Evolutionary conservation across 176 grass and related monocot species (phyloP).

Genomic region (Chloris gayana): DNA sequence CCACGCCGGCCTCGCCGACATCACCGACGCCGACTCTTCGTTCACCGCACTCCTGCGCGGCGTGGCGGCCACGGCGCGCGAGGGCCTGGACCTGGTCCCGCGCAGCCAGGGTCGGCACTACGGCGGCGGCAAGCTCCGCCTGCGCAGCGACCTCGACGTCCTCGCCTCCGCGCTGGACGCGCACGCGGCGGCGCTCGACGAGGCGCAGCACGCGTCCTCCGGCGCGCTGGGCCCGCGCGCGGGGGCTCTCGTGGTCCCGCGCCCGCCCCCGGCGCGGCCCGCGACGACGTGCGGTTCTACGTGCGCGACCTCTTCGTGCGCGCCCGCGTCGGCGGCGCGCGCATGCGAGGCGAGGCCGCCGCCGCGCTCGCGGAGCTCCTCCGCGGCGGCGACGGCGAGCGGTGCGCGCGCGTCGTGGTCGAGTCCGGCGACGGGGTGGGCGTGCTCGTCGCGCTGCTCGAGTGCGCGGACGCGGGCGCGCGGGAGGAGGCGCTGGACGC

Average conservation of each 20-base stretch:
- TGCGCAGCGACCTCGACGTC: constrained; percentile 84
- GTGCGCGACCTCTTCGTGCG: constrained; percentile 75
- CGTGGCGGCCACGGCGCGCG: constrained; percentile 24
- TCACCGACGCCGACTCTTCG: neutral
- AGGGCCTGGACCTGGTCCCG: constrained; percentile 48
- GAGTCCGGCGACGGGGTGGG: constrained; percentile 49
- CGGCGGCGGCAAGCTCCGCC: constrained; percentile 77
- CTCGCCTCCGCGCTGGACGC: constrained; percentile 49
- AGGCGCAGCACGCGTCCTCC: constrained; percentile 54
- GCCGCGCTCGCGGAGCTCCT: constrained; percentile 57
- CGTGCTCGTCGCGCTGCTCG: constrained; percentile 64
- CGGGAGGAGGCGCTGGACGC: constrained; percentile 60
- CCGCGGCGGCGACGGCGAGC: constrained; percentile 47
- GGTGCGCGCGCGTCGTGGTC: constrained; percentile 64
- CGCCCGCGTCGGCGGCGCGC: constrained; percentile 51
- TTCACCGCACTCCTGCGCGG: constrained; percentile 43
- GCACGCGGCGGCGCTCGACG: constrained; percentile 54
- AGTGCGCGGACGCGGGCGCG: constrained; percentile 47
- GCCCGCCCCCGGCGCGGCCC: constrained; percentile 52
- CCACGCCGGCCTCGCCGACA: constrained; percentile 52
- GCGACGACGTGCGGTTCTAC: constrained; percentile 88
- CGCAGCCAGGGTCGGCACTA: constrained; percentile 66
- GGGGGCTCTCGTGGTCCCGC: constrained; percentile 63
- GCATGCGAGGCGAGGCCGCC: constrained; percentile 62
- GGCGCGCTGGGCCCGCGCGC: constrained; percentile 44